Conservation (phyloP, 441 rosid species). For the Croton laevigatus region DNA sequence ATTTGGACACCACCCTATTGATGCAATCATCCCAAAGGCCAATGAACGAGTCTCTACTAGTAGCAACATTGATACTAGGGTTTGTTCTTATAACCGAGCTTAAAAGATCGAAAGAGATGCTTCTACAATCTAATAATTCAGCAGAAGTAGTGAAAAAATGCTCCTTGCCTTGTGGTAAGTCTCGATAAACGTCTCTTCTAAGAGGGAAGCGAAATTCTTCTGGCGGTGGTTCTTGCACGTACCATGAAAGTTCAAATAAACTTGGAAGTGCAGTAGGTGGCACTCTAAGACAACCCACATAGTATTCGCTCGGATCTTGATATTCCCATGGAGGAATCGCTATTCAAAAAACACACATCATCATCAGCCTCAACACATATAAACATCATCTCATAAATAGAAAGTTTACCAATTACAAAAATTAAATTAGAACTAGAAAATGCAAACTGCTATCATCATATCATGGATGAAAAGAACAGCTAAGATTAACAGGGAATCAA, state of each 20-base stretch:
- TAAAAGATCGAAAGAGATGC: constrained; percentile 56
- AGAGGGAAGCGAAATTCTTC: constrained; percentile 77
- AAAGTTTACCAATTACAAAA: not conserved
- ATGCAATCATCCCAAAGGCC: constrained; percentile 94
- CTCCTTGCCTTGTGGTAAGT: constrained; percentile 82
- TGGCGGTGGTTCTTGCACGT: constrained; percentile 83
- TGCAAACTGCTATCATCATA: no score
- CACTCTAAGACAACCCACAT: constrained; percentile 55
- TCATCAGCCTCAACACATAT: not conserved
- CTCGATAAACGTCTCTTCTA: constrained; percentile 70
- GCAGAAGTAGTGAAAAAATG: constrained; percentile 59
- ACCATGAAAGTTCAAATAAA: constrained; percentile 77
- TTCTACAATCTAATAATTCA: constrained; percentile 69
- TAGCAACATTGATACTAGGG: constrained; percentile 39
- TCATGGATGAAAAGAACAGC: no score
- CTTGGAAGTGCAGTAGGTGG: constrained; percentile 63
- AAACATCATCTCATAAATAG: not conserved
- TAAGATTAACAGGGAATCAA: no score
- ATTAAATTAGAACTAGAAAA: not conserved
- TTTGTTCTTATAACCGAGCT: constrained; percentile 55
- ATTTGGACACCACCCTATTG: constrained; percentile 69
- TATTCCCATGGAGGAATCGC: constrained; percentile 61
- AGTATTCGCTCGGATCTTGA: constrained; percentile 87
- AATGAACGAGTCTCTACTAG: constrained; percentile 72
- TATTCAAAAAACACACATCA: constrained; percentile 21